phyloP scores from a whole-genome alignment of 2,329 filamentous ascomycete species.

The Stagonosporopsis vannaccii region DNA sequence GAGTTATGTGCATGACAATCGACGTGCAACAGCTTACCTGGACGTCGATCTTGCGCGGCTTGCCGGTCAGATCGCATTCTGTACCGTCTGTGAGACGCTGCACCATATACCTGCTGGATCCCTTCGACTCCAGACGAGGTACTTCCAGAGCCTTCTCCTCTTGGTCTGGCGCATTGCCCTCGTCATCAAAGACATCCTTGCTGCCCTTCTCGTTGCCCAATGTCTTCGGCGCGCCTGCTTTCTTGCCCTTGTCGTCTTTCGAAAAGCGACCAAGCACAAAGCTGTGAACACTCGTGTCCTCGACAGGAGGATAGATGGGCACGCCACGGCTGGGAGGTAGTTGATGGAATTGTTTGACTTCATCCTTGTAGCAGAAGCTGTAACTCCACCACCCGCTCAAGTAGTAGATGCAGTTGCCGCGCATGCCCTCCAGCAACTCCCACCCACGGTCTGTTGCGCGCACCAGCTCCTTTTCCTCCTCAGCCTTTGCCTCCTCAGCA shows the following conservation, averaged over 20 bases:
- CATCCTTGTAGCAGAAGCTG: constrained; percentile 87
- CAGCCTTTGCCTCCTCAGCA: constrained; percentile 71
- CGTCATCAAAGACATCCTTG: constrained; percentile 39
- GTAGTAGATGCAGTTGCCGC: constrained; percentile 82
- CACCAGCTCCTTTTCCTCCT: constrained; percentile 80
- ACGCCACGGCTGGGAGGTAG: constrained; percentile 73
- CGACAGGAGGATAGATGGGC: constrained; percentile 72
- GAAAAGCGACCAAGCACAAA: constrained; percentile 75
- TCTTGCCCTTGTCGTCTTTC: constrained; percentile 29
- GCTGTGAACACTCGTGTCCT: constrained; percentile 77
- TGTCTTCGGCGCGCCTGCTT: constrained; percentile 36
- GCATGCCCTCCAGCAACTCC: constrained; percentile 79
- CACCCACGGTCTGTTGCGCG: constrained; percentile 80
- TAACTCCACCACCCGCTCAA: constrained; percentile 95
- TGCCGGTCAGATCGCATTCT: constrained; percentile 83
- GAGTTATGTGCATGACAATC: constrained; percentile 10
- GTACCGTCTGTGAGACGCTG: constrained; percentile 83
- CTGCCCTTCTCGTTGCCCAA: constrained; percentile 36
- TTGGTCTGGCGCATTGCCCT: constrained; percentile 35
- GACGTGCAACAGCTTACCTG: constrained; percentile 56
- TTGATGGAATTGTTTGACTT: constrained; percentile 91
- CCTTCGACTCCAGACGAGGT: constrained; percentile 79
- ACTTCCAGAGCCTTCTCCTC: constrained; percentile 43
- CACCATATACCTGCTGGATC: constrained; percentile 84
- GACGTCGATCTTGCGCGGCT: constrained; percentile 82